phyloP scores from a whole-genome alignment of 805 yeast species.

The Zygosaccharomyces bisporus region DNA sequence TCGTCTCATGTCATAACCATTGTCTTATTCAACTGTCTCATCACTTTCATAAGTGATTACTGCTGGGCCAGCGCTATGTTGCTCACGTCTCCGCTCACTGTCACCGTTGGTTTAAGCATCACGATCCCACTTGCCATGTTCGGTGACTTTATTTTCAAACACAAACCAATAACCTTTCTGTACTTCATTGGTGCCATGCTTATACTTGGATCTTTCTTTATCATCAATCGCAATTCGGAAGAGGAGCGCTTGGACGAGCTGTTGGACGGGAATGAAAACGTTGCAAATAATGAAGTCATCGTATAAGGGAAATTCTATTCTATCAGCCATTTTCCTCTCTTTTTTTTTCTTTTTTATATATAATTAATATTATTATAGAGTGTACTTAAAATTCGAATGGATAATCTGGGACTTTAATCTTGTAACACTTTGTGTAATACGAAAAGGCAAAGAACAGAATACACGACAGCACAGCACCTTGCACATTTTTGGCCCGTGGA shows the following conservation, averaged over 20 bases:
- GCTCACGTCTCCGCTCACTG: conserved; percentile 89
- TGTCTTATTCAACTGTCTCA: conserved; percentile 60
- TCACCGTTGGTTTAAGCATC: conserved; percentile 88
- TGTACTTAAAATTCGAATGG: conserved; percentile 20
- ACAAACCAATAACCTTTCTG: conserved; percentile 52
- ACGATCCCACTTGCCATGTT: conserved; percentile 94
- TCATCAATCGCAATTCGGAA: conserved; percentile 75
- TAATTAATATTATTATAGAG: background rate
- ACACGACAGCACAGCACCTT: conserved; percentile 15
- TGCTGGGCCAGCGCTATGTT: conserved; percentile 96
- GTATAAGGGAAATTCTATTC: too few species aligned
- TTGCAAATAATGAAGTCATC: conserved; percentile 2
- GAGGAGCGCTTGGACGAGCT: conserved; percentile 42
- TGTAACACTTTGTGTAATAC: conserved; percentile 28
- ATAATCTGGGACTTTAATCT: conserved; percentile 31
- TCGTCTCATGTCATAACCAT: conserved; percentile 48
- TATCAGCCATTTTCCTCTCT: too few species aligned
- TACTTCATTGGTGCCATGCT: conserved; percentile 78
- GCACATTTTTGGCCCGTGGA: conserved; percentile 22
- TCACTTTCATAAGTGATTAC: conserved; percentile 84
- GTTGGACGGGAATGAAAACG: conserved; percentile 7
- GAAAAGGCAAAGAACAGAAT: conserved; percentile 22
- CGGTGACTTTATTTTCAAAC: conserved; percentile 77
- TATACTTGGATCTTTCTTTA: conserved; percentile 78
- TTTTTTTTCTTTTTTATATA: background rate